Percentiles rank a stretch among this genome's conserved stretches.
Conservation (phyloP, 1,139 yeast species). For the Magnusiomyces ingens region DNA sequence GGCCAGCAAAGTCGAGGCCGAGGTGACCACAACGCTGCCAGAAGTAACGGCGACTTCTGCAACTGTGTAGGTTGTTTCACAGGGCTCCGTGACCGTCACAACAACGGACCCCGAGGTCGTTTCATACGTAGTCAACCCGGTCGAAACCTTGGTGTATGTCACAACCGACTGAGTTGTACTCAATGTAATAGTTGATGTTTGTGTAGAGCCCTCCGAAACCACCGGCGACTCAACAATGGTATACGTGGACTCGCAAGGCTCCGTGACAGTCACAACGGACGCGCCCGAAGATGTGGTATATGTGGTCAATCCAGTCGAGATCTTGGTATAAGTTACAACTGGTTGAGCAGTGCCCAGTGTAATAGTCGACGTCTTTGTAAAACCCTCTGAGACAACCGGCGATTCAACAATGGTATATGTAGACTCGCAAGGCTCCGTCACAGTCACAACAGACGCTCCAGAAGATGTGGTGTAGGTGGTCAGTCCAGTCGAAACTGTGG, state of each 20-base stretch:
- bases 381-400: not conserved
- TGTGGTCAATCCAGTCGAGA: not conserved
- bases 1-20: not conserved
- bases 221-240: not conserved
- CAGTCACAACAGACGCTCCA: not conserved
- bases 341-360: too few relatives aligned
- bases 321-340: not conserved
- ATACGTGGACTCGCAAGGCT: not conserved
- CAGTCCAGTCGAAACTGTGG: not conserved
- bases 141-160: not conserved
- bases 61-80: not conserved
- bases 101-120: not conserved
- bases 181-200: not conserved
- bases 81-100: not conserved
- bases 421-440: not conserved
- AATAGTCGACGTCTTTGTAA: not conserved
- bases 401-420: not conserved
- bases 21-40: not conserved
- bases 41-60: not conserved
- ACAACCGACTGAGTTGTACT: too few relatives aligned
- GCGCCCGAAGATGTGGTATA: not conserved
- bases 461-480: not conserved
- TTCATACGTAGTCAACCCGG: not conserved
- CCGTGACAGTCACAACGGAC: not conserved
- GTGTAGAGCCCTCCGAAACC: not conserved